A percentile compares a stretch with the other conserved stretches of the same genome.
These are phyloP conservation scores for Epichloe brachyelytri DNA, from an alignment of 2,329 filamentous ascomycete genomes.

Conservation along the genomic window DNA sequence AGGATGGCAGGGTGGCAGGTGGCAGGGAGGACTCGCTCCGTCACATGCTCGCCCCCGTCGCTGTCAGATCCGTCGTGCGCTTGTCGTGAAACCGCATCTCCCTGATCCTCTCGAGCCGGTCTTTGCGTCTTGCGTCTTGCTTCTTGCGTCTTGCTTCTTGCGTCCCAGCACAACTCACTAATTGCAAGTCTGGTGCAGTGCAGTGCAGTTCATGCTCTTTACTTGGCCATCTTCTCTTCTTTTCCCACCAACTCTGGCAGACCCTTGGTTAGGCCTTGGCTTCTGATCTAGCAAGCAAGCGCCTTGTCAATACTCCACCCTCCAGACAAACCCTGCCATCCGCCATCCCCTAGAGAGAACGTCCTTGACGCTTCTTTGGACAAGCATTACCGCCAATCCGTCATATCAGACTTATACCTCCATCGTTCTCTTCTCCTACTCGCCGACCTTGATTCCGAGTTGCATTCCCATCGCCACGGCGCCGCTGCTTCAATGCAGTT, in stretches of 20 bases:
- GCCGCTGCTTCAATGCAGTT: conserved; percentile 14
- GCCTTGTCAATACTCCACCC: neutral
- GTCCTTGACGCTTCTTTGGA: neutral
- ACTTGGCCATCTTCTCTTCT: neutral
- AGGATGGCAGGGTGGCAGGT: no score
- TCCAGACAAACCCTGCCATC: neutral
- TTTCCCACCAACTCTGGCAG: neutral
- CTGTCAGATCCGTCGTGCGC: neutral
- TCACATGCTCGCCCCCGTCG: neutral
- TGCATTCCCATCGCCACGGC: neutral
- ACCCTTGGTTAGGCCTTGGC: neutral
- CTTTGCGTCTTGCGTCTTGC: neutral
- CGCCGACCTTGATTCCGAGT: neutral
- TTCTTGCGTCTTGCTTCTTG: neutral
- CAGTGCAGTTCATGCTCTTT: no score
- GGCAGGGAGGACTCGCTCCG: neutral
- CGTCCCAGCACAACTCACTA: neutral
- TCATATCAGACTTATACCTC: neutral
- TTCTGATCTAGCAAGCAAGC: neutral
- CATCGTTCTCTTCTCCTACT: neutral
- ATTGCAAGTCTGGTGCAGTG: neutral
- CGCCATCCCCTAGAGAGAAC: neutral
- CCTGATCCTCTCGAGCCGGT: neutral
- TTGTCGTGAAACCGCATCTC: neutral
- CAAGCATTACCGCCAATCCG: neutral